A percentile compares a stretch with the other conserved stretches of the same genome.
Evolutionary conservation across 257 asterid genomes (phyloP).

Genomic region (Ocimum tenuiflorum): DNA sequence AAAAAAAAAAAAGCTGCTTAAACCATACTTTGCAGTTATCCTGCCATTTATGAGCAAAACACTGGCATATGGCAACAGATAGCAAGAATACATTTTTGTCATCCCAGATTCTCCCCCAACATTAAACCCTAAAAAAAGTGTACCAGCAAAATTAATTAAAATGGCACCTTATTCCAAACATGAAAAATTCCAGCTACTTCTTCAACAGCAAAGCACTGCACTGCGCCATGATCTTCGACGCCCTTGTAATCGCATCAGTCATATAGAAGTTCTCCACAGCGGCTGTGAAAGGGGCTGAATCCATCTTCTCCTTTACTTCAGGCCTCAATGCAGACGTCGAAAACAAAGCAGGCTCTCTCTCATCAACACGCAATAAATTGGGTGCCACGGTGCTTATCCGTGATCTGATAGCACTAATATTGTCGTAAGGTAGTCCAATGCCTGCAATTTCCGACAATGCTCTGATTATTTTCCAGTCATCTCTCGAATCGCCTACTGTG

Average conservation of each 20-base stretch:
- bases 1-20: slow-evolving; percentile 24
- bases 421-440: slow-evolving; percentile 50
- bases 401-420: slow-evolving; percentile 50
- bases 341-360: slow-evolving; percentile 69
- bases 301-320: slow-evolving; percentile 42
- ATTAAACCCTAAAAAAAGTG: slow-evolving; percentile 17
- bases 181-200: slow-evolving; percentile 26
- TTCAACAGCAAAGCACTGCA: slow-evolving; percentile 66
- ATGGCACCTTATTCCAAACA: slow-evolving; percentile 38
- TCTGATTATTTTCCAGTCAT: slow-evolving; percentile 87
- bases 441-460: slow-evolving; percentile 88
- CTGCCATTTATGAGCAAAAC: slow-evolving; percentile 65
- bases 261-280: slow-evolving; percentile 76
- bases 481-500: slow-evolving; percentile 93
- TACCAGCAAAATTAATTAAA: slow-evolving; percentile 4
- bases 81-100: slow-evolving; percentile 13
- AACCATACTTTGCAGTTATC: slow-evolving; percentile 21
- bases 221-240: slow-evolving; percentile 98
- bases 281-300: slow-evolving; percentile 45
- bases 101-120: too few relatives aligned
- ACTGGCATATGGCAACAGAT: slow-evolving; percentile 33
- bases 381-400: slow-evolving; percentile 81
- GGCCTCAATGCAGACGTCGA: slow-evolving; percentile 71
- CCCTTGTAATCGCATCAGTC: slow-evolving; percentile 91
- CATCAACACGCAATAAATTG: slow-evolving; percentile 66